Base-by-base conservation (phyloP, 2,329 filamentous ascomycete species). In the Apiospora aurea region DNA sequence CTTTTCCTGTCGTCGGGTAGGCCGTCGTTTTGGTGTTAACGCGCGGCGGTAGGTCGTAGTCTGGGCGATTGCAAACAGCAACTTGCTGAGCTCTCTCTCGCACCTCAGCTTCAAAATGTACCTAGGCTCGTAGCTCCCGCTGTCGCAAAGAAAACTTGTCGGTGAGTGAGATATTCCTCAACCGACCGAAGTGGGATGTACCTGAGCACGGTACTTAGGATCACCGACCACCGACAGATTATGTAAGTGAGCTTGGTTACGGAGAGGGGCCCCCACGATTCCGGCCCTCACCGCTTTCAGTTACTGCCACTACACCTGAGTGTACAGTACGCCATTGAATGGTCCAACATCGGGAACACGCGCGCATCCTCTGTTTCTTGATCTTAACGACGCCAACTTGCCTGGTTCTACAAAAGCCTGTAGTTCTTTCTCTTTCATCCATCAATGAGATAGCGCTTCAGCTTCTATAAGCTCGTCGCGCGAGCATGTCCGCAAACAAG, bases 401-500 rank as follows among this genome's bases (percentile, higher is more conserved):
- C 29, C 24, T n/a, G 24, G 67, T 71, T 51, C 46, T 53, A 43
- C 44, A 38, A 73, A 57, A 47, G 46, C 67, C 57, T 61, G 6
- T 70, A 5, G 4, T n/a, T 29, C 69, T 34, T 69, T 72, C 71
- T 77, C 10, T 41, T 64, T 64, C 13, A 38, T 21, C 7, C 34
- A 64, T 64, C 75, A 69, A 79, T 79, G 78, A 76, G 69, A 75
- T 78, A 69, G 76, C 64, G 70, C 70, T 68, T 46, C 53, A 66
- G 18, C 21, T 49, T 26, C 16, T 43, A 72, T 71, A 51, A 76
- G 78, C 79, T 80, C 78, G 76, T 72, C 70, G 75, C 72, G 71
- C 77, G 78, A 80, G 74, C 77, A 90, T 90, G 88, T 87, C 89
- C 73, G 85, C 88, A 74, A 90, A 83, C 80, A 90, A 90, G 80